Evolutionary conservation across 179 eudicot genomes (phyloP).

Genomic region (Vitellaria paradoxa): DNA sequence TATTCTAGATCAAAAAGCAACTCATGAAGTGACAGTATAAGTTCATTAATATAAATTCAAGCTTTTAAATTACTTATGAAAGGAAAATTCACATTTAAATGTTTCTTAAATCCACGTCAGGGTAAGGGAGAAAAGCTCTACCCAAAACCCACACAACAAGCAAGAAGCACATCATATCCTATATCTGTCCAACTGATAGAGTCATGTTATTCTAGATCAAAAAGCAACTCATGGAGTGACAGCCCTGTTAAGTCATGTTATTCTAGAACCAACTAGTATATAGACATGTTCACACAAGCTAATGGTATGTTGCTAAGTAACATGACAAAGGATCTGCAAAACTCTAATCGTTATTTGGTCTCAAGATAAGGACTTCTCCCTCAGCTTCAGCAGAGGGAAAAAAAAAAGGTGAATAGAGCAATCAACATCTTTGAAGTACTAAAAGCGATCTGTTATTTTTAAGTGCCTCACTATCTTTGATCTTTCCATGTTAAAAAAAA

Average conservation of each 20-base stretch:
- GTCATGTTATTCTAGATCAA: not conserved
- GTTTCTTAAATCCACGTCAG: not conserved
- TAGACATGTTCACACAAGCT: not conserved
- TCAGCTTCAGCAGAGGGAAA: not conserved
- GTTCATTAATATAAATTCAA: too few relatives aligned
- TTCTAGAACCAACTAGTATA: not conserved
- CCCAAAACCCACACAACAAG: not conserved
- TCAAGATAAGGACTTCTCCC: not conserved
- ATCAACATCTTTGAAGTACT: not conserved
- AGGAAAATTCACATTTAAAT: not conserved
- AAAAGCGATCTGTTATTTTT: not conserved
- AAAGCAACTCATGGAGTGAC: not conserved
- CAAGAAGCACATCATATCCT: not conserved
- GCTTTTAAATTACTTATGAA: not conserved
- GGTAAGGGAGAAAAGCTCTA: not conserved
- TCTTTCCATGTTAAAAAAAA: not conserved
- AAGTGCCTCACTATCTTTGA: not conserved
- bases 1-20: not conserved
- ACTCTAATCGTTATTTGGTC: not conserved
- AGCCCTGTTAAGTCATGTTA: not conserved
- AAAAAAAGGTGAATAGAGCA: not conserved
- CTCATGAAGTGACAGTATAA: conserved; percentile 1
- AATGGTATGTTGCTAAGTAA: too few relatives aligned
- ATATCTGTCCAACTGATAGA: not conserved
- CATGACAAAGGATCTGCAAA: not conserved